Percentiles rank a stretch among this genome's conserved stretches.
Conservation (phyloP, 805 yeast species). For the Scheffersomyces coipomensis region DNA sequence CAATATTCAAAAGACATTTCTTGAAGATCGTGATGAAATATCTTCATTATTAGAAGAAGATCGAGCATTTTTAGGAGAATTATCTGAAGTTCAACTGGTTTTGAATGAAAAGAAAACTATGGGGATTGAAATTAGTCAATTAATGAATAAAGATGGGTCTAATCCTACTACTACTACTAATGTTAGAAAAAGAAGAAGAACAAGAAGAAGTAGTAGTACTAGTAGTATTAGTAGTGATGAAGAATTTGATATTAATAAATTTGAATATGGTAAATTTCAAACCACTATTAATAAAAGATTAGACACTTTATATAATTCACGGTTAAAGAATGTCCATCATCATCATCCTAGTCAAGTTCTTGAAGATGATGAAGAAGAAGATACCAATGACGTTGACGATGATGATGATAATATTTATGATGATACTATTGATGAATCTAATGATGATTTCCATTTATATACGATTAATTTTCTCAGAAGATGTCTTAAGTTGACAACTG, state of each 20-base stretch:
- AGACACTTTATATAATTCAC: slow-evolving; percentile 16
- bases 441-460: slow-evolving; percentile 24
- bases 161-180: not conserved
- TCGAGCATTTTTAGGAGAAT: slow-evolving; percentile 19
- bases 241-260: slow-evolving; percentile 14
- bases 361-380: slow-evolving; percentile 6
- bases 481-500: slow-evolving; percentile 22
- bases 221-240: slow-evolving; percentile 2
- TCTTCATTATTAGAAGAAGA: slow-evolving; percentile 31
- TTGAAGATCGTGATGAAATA: slow-evolving; percentile 43
- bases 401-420: slow-evolving; percentile 15
- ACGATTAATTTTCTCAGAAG: slow-evolving; percentile 26
- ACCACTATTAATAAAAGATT: slow-evolving; percentile 18
- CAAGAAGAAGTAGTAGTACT: not conserved
- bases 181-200: slow-evolving; percentile 1
- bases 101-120: slow-evolving; percentile 9
- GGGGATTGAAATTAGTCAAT: not conserved
- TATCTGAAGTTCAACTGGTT: slow-evolving; percentile 21
- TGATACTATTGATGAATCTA: slow-evolving; percentile 14
- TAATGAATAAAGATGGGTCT: not conserved
- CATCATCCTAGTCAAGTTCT: no score
- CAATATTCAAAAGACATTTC: slow-evolving; percentile 36
- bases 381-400: slow-evolving; percentile 5
- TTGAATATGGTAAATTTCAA: slow-evolving; percentile 26
- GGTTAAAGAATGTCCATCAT: slow-evolving; percentile 2